phyloP scores from a whole-genome alignment of 2,329 filamentous ascomycete species.

The Lachnellula arida region DNA sequence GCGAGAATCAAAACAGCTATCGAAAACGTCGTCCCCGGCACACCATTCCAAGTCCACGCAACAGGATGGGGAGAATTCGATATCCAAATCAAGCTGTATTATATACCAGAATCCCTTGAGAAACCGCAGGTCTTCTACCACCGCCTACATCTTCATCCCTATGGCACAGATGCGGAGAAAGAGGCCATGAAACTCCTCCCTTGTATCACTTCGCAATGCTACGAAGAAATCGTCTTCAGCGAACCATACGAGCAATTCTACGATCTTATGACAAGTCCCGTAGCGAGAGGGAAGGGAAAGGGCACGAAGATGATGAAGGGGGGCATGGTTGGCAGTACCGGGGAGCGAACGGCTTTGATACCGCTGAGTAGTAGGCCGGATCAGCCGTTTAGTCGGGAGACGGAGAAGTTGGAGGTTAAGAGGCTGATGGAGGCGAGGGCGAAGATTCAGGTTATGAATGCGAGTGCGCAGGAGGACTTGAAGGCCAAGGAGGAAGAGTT shows the following conservation, averaged over 20 bases:
- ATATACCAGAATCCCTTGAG: slow-evolving; percentile 79
- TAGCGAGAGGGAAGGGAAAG: slow-evolving; percentile 50
- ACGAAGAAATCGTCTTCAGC: slow-evolving; percentile 96
- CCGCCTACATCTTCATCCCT: slow-evolving; percentile 85
- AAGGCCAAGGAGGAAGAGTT: slow-evolving; percentile 25
- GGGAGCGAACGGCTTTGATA: slow-evolving; percentile 69
- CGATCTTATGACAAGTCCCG: slow-evolving; percentile 71
- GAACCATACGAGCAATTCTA: slow-evolving; percentile 93
- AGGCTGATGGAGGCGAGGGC: slow-evolving; percentile 58
- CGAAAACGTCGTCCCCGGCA: slow-evolving; percentile 59
- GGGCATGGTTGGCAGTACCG: slow-evolving; percentile 36
- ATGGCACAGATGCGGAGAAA: slow-evolving; percentile 72
- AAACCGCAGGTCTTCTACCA: slow-evolving; percentile 97
- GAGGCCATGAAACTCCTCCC: slow-evolving; percentile 52
- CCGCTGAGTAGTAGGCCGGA: slow-evolving; percentile 61
- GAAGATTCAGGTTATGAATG: slow-evolving; percentile 49
- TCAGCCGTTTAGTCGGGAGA: slow-evolving; percentile 69
- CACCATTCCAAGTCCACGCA: slow-evolving; percentile 78
- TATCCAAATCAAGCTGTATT: slow-evolving; percentile 92
- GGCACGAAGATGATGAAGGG: slow-evolving; percentile 44
- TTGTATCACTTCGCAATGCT: slow-evolving; percentile 71
- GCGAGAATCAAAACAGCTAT: slow-evolving; percentile 45
- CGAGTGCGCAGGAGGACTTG: slow-evolving; percentile 21
- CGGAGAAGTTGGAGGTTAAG: slow-evolving; percentile 59
- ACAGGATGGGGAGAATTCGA: slow-evolving; percentile 99